Evolutionary conservation across 305 asterid species (phyloP), one percentile per base, ranked within the genome.

Genomic region (Fraxinus latifolia): DNA sequence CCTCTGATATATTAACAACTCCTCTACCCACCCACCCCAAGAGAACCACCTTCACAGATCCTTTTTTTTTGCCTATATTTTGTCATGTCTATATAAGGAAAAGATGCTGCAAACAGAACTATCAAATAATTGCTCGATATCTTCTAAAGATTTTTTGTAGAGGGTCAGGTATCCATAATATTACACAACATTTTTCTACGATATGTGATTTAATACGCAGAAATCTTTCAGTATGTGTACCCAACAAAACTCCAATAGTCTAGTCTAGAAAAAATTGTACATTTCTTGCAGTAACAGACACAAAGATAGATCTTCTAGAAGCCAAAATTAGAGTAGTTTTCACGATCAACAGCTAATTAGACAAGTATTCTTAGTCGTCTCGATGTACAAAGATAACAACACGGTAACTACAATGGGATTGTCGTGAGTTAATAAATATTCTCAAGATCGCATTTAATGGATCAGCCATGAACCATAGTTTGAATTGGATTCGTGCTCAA

Each of bases 341-440:
- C 60, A 39, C 39, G 50, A 44, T 76, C 14, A 11, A 75, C 74
- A 70, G 76, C 65, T 76, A 50, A 67, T 74, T 11, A 9, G 79
- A 85, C 27, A 82, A 50, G 15, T 58, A 34, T 62, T 60, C 5
- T 39, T 33, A 55, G 4, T 58, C 29, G 33, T 44, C 27, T 32
- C 19, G 6, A 68, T 23, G 55, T 5, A 37, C 67, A 75, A n/a
- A 60, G 34, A 50, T 70, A 67, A 50, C 2, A 14, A 27, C 42
- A 73, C 3, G 62, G 72, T 55, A 78, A 78, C 81, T 21, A 19
- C 14, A 79, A 11, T 7, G 50, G 65, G 34, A 77, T 17, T 72
- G 5, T 34, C 17, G 31, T 72, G 29, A 76, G 79, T 60, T 72
- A 65, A 47, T 39, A 17, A 81, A 15, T 34, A 79, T 32, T 81